Evolutionary conservation across 306 rosid species (phyloP), one percentile per base, ranked within the genome.

Genomic region (Cajanus cajan): DNA sequence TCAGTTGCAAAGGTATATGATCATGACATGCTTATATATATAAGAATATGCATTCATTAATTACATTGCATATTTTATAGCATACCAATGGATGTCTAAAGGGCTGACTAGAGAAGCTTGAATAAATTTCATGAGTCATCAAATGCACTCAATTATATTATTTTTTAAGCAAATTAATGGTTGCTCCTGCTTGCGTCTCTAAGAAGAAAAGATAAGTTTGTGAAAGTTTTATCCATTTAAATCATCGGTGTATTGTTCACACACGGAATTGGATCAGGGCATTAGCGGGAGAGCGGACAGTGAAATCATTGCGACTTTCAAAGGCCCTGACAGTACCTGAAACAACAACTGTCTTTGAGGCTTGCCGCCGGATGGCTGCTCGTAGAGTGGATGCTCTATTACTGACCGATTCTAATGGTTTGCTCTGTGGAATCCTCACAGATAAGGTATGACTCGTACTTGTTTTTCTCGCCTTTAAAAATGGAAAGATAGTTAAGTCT

Each of bases 361-460:
- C 97, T 22, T 96, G 99, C 81, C 96, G 88, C 21, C 90, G 97
- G 69, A 96, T 96, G 99, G 93, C 97, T 87, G 92, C 94, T 55
- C 97, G 96, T 73, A 93, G 95, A 79, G 96, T 91, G 76, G 98
- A 96, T 87, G 98, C 99, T 68, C 63, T 96, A 74, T 88, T 96
- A 78, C 85, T 96, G 25, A 96, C 97, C 8, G 99, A 96, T 81
- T 88, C 98, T 12, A 93, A 91, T 86, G 99, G 87, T 57, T 86
- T 96, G 87, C 98, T 96, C 62, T 91, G 88, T 84, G 99, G 99
- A 77, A 96, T 96, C 85, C 98, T 96, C 76, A 96, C 99, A 0
- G 99, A 93, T 89, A 96, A 93, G 98, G 99, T 91, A 79, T 69
- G 63, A 22, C 73, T 71, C 62, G 9, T 63, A 39, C 43, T 50